Conservation (phyloP, 2,329 filamentous ascomycete species). For the Rachicladosporium sp. region DNA sequence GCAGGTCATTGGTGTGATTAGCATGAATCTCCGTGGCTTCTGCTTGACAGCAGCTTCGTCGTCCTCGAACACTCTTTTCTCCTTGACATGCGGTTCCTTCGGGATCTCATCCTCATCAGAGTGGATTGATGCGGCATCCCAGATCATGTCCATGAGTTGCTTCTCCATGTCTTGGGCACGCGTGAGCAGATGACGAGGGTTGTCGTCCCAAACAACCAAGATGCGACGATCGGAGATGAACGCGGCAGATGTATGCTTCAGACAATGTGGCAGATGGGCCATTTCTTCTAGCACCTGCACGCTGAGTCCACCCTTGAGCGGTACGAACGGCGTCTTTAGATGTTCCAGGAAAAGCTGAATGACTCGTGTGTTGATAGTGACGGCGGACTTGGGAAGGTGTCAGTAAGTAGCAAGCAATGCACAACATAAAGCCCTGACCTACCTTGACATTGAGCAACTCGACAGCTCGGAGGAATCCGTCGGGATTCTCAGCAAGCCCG, state of each 20-base stretch:
- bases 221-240: constrained; percentile 48
- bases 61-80: constrained; percentile 17
- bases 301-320: constrained; percentile 44
- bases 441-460: constrained; percentile 42
- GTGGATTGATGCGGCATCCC: constrained; percentile 33
- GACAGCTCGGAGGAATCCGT: constrained; percentile 39
- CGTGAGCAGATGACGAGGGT: constrained; percentile 42
- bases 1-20: constrained; percentile 45
- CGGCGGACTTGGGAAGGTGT: constrained; percentile 40
- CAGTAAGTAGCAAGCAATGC: neutral
- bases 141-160: constrained; percentile 47
- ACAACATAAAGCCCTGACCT: constrained; percentile 14
- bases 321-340: constrained; percentile 42
- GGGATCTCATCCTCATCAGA: constrained; percentile 32
- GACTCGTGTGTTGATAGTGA: constrained; percentile 55
- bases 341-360: constrained; percentile 48
- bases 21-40: constrained; percentile 36
- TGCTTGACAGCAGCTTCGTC: constrained; percentile 28
- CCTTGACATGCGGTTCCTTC: constrained; percentile 24
- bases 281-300: constrained; percentile 51
- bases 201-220: constrained; percentile 53
- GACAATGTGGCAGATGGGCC: constrained; percentile 43
- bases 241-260: constrained; percentile 55
- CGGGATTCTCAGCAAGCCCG: constrained; percentile 32
- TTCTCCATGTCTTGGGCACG: constrained; percentile 41